Base-by-base conservation (phyloP, 306 rosid species). In the Pachyrhizus erosus region DNA sequence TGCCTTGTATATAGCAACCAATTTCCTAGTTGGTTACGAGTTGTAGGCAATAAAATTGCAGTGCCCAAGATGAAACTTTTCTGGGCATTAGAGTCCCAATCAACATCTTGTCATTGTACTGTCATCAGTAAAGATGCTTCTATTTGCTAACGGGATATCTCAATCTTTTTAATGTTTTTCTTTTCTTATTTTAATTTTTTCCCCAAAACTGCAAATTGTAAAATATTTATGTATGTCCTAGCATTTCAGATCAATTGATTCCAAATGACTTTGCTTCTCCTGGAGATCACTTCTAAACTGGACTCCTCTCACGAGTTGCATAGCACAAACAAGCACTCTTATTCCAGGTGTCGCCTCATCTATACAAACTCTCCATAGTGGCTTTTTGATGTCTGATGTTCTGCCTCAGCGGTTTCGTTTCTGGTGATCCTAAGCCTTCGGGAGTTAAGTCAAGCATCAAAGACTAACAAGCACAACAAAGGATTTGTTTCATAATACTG, bases 231-330 rank as follows among this genome's bases (percentile, higher is more conserved):
- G 1, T 9, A 37, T 77, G 60, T 74, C 73, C 42, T 52, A 23
- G 68, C 42, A 51, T 81, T 82, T 84, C 83, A 80, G 84, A 68
- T 43, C 9, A 67, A 51, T 48, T 60, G 80, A 33, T 80, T 85
- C 79, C 84, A 73, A 51, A 45, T 33, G 82, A 79, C 49, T 58
- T 65, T 62, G 73, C 72, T 34, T 73, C 57, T 62, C 57, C 27
- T 69, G 75, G 83, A 76, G 39, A 72, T 84, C 77, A 49, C 82
- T 71, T 29, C 21, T 31, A 20, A 64, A 65, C 48, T 24, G 73
- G 86, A 57, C 37, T 84, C 80, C 51, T 84, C 70, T n/a, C 43
- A 75, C 80, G 58, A 82, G 73, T 75, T 69, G 52, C 77, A 55
- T 40, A 58, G 57, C 77, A 20, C 33, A 71, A 54, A 54, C 80